Evolutionary conservation across 495 filamentous ascomycete genomes (phyloP).

Genomic region (Oidiodendron maius): DNA sequence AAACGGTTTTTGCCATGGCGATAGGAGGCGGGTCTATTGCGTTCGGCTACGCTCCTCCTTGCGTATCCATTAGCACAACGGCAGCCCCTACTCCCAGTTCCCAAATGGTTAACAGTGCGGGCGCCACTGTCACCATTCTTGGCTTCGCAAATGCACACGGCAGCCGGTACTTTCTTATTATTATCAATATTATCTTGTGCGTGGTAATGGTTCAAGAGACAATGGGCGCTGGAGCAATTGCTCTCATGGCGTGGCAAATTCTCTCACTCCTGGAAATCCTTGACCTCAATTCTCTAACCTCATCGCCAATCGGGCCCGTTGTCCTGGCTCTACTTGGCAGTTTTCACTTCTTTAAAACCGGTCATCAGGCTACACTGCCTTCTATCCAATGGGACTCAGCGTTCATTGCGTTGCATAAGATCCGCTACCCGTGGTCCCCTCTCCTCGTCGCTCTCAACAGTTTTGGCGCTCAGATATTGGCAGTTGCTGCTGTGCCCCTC

Average conservation of each 20-base stretch:
- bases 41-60: constrained; percentile 46
- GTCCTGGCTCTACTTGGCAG: constrained; percentile 79
- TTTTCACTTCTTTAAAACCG: constrained; percentile 96
- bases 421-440: constrained; percentile 87
- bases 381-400: constrained; percentile 97
- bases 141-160: constrained; percentile 92
- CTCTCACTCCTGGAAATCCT: constrained; percentile 84
- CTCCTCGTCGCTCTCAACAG: constrained; percentile 78
- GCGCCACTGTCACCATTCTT: constrained; percentile 64
- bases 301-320: constrained; percentile 73
- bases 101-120: constrained; percentile 21
- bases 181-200: constrained; percentile 67
- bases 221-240: constrained; percentile 84
- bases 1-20: constrained; percentile 60
- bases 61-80: constrained; percentile 19
- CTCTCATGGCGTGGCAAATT: constrained; percentile 74
- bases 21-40: constrained; percentile 54
- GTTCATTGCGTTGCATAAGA: constrained; percentile 78
- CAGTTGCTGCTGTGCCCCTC: constrained; percentile 71
- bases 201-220: constrained; percentile 85
- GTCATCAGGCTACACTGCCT: constrained; percentile 84
- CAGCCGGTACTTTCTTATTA: constrained; percentile 80
- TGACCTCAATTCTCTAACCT: constrained; percentile 63
- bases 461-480: constrained; percentile 82
- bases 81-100: constrained; percentile 3